These are phyloP conservation scores for Conidiobolus incongruus DNA, from an alignment of 371 early-diverging fungal genomes.

Conservation along the genomic window DNA sequence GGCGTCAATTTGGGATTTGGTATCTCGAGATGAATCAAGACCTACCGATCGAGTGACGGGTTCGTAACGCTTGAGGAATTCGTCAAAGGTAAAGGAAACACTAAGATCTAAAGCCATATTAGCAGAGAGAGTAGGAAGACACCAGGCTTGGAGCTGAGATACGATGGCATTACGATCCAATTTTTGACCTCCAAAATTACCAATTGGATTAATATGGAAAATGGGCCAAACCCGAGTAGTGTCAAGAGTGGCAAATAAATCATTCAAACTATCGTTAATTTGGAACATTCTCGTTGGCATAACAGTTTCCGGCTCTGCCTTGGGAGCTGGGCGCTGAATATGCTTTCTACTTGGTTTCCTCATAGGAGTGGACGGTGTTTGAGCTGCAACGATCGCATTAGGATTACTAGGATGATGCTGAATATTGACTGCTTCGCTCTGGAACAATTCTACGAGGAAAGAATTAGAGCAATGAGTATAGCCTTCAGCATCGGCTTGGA, in stretches of 20 bases:
- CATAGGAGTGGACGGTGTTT: conserved; percentile 27
- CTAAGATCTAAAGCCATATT: conserved; percentile 29
- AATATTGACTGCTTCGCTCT: conserved; percentile 48
- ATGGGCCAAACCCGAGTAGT: too few relatives aligned
- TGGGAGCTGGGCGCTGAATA: background rate
- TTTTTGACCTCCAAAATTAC: conserved; percentile 58
- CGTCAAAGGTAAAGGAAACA: conserved; percentile 26
- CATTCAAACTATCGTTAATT: conserved; percentile 33
- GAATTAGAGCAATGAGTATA: conserved; percentile 25
- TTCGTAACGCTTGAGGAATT: conserved; percentile 37
- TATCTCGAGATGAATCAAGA: conserved; percentile 12
- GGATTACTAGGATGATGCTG: conserved; percentile 61
- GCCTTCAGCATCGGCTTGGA: conserved; percentile 54
- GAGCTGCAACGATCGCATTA: conserved; percentile 42
- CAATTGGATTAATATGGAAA: conserved; percentile 63
- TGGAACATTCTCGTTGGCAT: conserved; percentile 19
- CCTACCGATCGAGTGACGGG: conserved; percentile 10
- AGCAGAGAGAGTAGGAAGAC: conserved; percentile 31
- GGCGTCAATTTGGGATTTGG: conserved; percentile 15
- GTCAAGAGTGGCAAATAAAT: conserved; percentile 36
- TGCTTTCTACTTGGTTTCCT: conserved; percentile 11
- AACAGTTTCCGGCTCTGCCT: background rate
- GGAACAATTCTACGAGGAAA: conserved; percentile 62
- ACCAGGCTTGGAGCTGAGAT: conserved; percentile 37
- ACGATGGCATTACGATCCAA: conserved; percentile 13